Evolutionary conservation across 305 asterid genomes (phyloP), one percentile per base, ranked within the genome.

Genomic region (Stenogyne calaminthoides): DNA sequence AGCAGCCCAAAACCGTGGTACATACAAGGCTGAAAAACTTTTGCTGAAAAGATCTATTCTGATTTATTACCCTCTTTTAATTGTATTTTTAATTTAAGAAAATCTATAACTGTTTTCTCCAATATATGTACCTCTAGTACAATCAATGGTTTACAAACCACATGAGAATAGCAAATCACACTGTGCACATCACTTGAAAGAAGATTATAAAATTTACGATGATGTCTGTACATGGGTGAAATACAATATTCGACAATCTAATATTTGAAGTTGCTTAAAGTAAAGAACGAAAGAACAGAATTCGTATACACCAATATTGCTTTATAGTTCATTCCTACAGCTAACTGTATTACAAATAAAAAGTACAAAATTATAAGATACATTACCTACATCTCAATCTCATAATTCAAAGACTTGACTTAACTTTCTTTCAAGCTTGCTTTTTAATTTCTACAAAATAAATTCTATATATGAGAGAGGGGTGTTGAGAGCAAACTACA

Each of bases 271-370:
- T 49, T 46, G 10, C 22, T 49, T 49, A 49, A 49, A 49, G 16
- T 15, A 16, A 49, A 15, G 9, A 39, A 54, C 27, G 16, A 49
- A 66, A 11, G n/a, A 39, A 8, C 20, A 49, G 63, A 49, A 15
- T 15, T 51, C 69, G 46, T 9, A 42, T 34, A 16, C 47, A 22
- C 36, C 55, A 12, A 8, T 19, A 51, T 8, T 36, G 18, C 7
- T 15, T 34, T 59, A 47, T 56, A 62, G 54, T 55, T 16, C 29
- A n/a, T 7, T 36, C 66, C 72, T 70, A 68, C 14, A 55, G 46
- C 52, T 56, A 67, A 54, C 56, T 40, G 77, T 74, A 22, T 74
- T 12, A 68, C 81, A 27, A 83, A 84, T 78, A 82, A 67, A 42
- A 68, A 69, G 66, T 51, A 71, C 69, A 49, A 51, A 63, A 64